phyloP scores from a whole-genome alignment of 805 yeast species.

The Metschnikowia borealis region DNA sequence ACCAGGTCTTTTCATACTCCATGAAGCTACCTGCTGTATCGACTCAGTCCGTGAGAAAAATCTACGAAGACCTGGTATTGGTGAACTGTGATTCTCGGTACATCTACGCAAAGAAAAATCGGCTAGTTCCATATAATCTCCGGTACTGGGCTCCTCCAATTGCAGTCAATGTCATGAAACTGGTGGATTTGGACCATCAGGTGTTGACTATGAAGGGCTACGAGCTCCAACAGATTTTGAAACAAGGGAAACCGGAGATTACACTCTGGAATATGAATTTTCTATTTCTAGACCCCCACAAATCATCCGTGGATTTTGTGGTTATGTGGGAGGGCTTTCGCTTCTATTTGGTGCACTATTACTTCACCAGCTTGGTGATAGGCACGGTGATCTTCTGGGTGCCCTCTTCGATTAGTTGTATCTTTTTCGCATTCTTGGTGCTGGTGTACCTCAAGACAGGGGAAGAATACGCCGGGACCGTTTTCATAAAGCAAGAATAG shows the following conservation, averaged over 20 bases:
- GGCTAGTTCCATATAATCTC: slow-evolving; percentile 33
- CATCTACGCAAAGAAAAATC: slow-evolving; percentile 28
- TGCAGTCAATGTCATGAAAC: slow-evolving; percentile 19
- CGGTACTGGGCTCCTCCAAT: slow-evolving; percentile 37
- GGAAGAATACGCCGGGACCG: background rate
- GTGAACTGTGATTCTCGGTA: slow-evolving; percentile 30
- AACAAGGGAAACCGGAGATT: slow-evolving; percentile 2
- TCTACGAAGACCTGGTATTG: slow-evolving; percentile 13
- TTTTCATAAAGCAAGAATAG: background rate
- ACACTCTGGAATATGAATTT: slow-evolving; percentile 6
- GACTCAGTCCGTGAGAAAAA: background rate
- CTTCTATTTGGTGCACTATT: slow-evolving; percentile 36
- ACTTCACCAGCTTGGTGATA: slow-evolving; percentile 26
- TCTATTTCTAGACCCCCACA: slow-evolving; percentile 11
- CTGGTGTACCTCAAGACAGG: slow-evolving; percentile 9
- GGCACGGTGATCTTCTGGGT: slow-evolving; percentile 40
- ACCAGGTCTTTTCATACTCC: slow-evolving; percentile 15
- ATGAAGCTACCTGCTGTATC: slow-evolving; percentile 3
- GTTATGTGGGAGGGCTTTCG: slow-evolving; percentile 39
- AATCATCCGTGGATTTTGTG: slow-evolving; percentile 25
- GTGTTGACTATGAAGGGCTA: slow-evolving; percentile 11
- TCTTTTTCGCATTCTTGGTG: slow-evolving; percentile 22
- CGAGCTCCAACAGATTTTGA: slow-evolving; percentile 7
- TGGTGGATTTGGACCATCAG: slow-evolving; percentile 14
- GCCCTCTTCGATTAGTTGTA: slow-evolving; percentile 28